phyloP scores from a whole-genome alignment of 1,284 basidiomycete genomes.

The Trametes versicolor region DNA sequence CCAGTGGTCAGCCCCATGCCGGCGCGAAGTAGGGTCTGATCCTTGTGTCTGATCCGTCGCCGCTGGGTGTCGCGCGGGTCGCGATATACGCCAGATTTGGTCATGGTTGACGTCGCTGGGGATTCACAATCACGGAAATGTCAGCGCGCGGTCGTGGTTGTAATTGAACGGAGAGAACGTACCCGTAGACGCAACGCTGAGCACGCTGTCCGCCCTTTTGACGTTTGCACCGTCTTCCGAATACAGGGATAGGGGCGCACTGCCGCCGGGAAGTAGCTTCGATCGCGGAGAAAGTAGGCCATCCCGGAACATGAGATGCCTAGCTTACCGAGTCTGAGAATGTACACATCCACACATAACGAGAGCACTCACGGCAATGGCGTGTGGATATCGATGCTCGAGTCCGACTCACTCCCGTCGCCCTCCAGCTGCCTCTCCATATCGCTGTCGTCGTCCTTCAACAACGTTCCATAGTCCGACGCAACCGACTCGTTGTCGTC shows the following conservation, averaged over 20 bases:
- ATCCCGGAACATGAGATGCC: conserved; percentile 78
- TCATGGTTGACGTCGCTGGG: conserved; percentile 52
- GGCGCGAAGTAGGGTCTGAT: conserved; percentile 71
- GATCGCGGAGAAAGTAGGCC: conserved; percentile 80
- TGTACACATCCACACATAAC: background rate
- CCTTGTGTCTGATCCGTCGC: conserved; percentile 73
- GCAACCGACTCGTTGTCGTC: conserved; percentile 35
- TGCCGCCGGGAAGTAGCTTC: conserved; percentile 59
- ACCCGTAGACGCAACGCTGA: conserved; percentile 43
- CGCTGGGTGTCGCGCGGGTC: conserved; percentile 73
- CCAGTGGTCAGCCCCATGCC: conserved; percentile 85
- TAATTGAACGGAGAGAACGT: conserved; percentile 1
- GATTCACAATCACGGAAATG: background rate
- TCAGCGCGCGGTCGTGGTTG: background rate
- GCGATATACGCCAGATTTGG: conserved; percentile 64
- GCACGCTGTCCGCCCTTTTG: conserved; percentile 39
- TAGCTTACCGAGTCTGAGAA: conserved; percentile 39
- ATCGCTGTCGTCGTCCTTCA: conserved; percentile 39
- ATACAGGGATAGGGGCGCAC: conserved; percentile 32
- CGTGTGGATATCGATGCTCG: conserved; percentile 79
- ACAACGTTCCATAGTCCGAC: conserved; percentile 36
- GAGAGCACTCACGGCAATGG: conserved; percentile 72
- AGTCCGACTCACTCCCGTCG: conserved; percentile 63
- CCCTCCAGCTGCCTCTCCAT: conserved; percentile 48
- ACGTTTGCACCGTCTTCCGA: conserved; percentile 24